Conservation (phyloP, 2,329 filamentous ascomycete genomes). For the Ceratocystis colombiana region DNA sequence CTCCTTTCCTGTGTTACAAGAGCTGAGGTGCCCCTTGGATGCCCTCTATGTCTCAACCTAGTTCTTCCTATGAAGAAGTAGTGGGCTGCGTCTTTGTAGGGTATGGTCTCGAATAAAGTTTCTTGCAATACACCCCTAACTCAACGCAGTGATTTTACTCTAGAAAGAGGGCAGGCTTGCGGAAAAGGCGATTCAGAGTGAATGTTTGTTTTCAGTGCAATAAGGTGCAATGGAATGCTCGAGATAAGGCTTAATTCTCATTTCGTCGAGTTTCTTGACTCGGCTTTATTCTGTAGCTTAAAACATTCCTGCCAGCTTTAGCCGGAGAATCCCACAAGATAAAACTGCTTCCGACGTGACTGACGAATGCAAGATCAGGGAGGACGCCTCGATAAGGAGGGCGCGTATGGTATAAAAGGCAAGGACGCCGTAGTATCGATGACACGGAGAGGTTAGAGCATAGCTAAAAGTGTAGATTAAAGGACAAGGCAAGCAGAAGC, state of each 20-base stretch:
- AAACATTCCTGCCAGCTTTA: background rate
- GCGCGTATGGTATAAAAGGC: no score
- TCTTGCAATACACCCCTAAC: background rate
- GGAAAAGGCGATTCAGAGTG: background rate
- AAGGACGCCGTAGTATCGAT: no score
- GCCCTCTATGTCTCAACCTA: background rate
- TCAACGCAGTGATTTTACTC: background rate
- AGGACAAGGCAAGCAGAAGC: no score
- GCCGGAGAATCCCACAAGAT: background rate
- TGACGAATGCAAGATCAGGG: no score
- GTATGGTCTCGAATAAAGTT: no score
- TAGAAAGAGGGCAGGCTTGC: background rate
- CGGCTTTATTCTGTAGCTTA: no score
- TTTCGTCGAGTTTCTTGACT: background rate
- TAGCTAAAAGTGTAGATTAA: no score
- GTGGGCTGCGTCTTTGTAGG: background rate
- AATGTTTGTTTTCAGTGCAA: background rate
- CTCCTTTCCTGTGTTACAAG: background rate
- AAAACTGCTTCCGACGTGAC: no score
- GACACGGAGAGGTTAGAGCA: no score
- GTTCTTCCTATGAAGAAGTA: background rate
- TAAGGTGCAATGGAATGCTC: background rate
- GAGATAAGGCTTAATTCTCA: background rate
- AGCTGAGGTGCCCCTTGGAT: background rate
- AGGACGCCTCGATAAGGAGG: no score